Evolutionary conservation across 192 early-diverging fungal genomes (phyloP), one percentile per base, ranked within the genome.

Genomic region (Paraglomus brasilianum): DNA sequence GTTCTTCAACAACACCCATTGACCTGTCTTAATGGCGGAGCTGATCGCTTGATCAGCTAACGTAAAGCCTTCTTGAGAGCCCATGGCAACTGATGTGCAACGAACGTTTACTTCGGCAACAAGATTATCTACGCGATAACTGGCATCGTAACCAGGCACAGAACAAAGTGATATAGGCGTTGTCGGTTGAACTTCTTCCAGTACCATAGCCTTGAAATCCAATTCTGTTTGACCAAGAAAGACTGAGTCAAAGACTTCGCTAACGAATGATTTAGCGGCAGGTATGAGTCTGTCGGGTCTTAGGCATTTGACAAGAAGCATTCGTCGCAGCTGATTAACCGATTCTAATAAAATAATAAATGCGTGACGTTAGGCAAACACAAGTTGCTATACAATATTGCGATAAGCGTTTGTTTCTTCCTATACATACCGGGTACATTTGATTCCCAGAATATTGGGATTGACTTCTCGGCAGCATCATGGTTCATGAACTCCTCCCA

Each of bases 1-100:
- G 76, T 99, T 99, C 80, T 97, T 96, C 60, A 99, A 82, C 63
- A 99, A 81, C 6, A 99, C 96, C 96, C 96, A 99, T 51, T 82
- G 81, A 56, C 98, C 98, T 44, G 78, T 86, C 77, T 92, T 91
- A 44, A 83, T 83, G 0, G 96, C 95, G 0, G 76, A 65, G 1
- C 91, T 84, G 65, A 99, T 96, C 0, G 95, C 98, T 74, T 83
- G 81, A 59, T 98, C 95, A 5, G 97, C 97, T 42, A 94, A 79
- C 15, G 78, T 80, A 52, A 93, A 89, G 58, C 95, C 95, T 88
- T 99, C 98, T 41, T 88, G 83, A 5, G 97, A 96, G 64, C 98
- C 98, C 95, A 99, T 96, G 5, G 98, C 98, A 30, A 99, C 92
- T 4, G 96, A 89, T 4, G 82, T 81, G 39, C 94, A 77, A 49